Conservation (phyloP, 1,284 basidiomycete species). For the Tylopilus orsonianus region DNA sequence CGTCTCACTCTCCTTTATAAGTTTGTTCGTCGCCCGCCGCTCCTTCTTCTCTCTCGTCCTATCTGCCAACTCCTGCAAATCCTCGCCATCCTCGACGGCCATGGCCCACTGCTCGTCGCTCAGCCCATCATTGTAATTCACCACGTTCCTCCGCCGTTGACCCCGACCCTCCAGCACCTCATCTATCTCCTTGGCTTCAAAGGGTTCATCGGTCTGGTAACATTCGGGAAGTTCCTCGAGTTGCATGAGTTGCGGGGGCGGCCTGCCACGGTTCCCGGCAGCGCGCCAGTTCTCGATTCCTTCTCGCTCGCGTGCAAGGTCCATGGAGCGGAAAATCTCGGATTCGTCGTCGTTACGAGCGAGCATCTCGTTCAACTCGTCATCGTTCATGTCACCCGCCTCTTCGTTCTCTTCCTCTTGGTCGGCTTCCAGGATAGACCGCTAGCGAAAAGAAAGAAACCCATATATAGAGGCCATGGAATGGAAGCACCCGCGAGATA, state of each 20-base stretch:
- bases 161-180: slow-evolving; percentile 80
- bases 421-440: slow-evolving; percentile 84
- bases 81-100: slow-evolving; percentile 87
- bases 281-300: slow-evolving; percentile 71
- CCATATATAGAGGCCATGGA: slow-evolving; percentile 3
- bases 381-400: slow-evolving; percentile 94
- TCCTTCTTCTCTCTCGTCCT: slow-evolving; percentile 62
- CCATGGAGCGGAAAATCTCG: slow-evolving; percentile 82
- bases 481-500: slow-evolving; percentile 13
- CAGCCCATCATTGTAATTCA: slow-evolving; percentile 94
- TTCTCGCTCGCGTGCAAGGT: slow-evolving; percentile 79
- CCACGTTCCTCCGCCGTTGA: slow-evolving; percentile 78
- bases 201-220: slow-evolving; percentile 84
- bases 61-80: slow-evolving; percentile 75
- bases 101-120: slow-evolving; percentile 93
- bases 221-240: slow-evolving; percentile 91
- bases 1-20: slow-evolving; percentile 51
- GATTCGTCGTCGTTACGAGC: slow-evolving; percentile 84
- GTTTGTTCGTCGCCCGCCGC: slow-evolving; percentile 52
- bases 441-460: slow-evolving; percentile 43
- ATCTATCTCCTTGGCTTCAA: slow-evolving; percentile 65
- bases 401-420: slow-evolving; percentile 93
- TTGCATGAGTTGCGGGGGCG: slow-evolving; percentile 80
- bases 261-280: slow-evolving; percentile 75
- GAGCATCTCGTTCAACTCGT: slow-evolving; percentile 94